Evolutionary conservation across 2,329 filamentous ascomycete genomes (phyloP).

Genomic region (Pyrenophora seminiperda): DNA sequence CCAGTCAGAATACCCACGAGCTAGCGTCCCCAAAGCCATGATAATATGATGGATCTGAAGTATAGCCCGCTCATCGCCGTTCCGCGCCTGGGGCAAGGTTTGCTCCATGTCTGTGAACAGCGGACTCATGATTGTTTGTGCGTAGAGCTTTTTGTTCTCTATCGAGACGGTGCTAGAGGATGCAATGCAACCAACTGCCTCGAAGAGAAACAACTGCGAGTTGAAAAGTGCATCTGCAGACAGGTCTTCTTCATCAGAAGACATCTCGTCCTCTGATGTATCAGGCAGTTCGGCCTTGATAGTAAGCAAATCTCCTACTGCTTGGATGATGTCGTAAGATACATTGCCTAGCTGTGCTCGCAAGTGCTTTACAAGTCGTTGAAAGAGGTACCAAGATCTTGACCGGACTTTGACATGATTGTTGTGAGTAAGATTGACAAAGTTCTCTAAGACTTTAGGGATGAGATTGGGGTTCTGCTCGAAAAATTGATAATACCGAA

Average conservation of each 20-base stretch:
- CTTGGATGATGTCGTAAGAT: slow-evolving; percentile 88
- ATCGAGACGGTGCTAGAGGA: slow-evolving; percentile 77
- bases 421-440: slow-evolving; percentile 88
- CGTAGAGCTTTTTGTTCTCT: slow-evolving; percentile 86
- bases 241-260: slow-evolving; percentile 88
- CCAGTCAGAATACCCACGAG: slow-evolving; percentile 92
- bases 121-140: slow-evolving; percentile 84
- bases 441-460: slow-evolving; percentile 84
- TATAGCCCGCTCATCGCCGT: slow-evolving; percentile 78
- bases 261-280: slow-evolving; percentile 84
- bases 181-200: slow-evolving; percentile 90
- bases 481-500: slow-evolving; percentile 91
- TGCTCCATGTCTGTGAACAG: slow-evolving; percentile 88
- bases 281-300: slow-evolving; percentile 89
- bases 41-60: slow-evolving; percentile 96
- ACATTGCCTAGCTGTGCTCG: slow-evolving; percentile 84
- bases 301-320: slow-evolving; percentile 82
- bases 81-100: slow-evolving; percentile 75
- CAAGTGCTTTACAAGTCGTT: slow-evolving; percentile 87
- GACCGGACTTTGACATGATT: slow-evolving; percentile 84
- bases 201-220: slow-evolving; percentile 90
- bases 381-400: slow-evolving; percentile 96
- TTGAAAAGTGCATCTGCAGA: slow-evolving; percentile 90
- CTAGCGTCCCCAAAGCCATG: slow-evolving; percentile 90
- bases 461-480: slow-evolving; percentile 82